Base-by-base conservation (phyloP, 805 yeast genomes). In the Starmerella khaoyaiensis region DNA sequence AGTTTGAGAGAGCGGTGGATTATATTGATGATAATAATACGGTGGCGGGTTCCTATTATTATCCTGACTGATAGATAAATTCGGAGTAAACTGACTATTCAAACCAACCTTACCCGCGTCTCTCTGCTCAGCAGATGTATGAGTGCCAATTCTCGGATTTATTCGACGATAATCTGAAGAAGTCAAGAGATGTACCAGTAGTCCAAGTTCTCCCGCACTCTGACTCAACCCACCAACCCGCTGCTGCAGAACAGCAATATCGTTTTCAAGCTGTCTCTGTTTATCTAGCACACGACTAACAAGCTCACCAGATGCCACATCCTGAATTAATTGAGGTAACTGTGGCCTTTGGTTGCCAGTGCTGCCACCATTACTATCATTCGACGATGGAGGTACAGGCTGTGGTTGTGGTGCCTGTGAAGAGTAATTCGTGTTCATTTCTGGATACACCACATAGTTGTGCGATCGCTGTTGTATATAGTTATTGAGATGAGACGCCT, bases 161-260 rank as follows among this genome's bases (percentile, higher is more conserved):
- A n/a, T n/a, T n/a, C n/a, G n/a, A n/a, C n/a, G n/a, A n/a, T n/a
- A n/a, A n/a, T n/a, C n/a, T n/a, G n/a, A n/a, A n/a, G n/a, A n/a
- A 4, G 41, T 36, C 12, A 45, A 37, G 15, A 43, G 40, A 33
- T 45, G 46, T 19, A 42, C 44, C 2, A 41, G 35, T 21, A 33
- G 26, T 5, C 48, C 46, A 9, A 45, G 35, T 29, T 45, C 48
- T n/a, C 36, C 37, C 4, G 41, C 42, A 20, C 42, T 36, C 21
- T 40, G 45, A 18, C 41, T 37, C 11, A 45, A 40, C 25, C 31
- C 37, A 25, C 35, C 25, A 5, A 44, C 14, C 17, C 21, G 20
- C 31, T 44, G 38, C 36, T 44, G 44, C 19, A 44, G 26, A 6
- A 23, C 27, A 7, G 31, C 14, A 15, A 45, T 40, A 21, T 40